phyloP scores from a whole-genome alignment of 139 green algal genomes.

The Edaphochlamys debaryana region DNA sequence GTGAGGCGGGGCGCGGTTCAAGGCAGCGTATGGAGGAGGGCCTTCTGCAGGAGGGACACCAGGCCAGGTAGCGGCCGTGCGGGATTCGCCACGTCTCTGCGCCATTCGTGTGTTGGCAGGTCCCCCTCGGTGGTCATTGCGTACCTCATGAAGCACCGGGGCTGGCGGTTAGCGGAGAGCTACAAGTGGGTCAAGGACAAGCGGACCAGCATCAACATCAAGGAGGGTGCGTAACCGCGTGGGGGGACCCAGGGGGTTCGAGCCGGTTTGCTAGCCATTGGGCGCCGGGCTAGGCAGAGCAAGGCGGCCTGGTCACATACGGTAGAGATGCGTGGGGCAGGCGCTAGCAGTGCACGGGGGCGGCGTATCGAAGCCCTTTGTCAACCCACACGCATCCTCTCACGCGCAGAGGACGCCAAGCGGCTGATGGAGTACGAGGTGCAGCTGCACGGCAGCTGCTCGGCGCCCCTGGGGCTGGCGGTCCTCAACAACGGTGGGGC shows the following conservation, averaged over 20 bases:
- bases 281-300: too few species aligned
- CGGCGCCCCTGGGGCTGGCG: conserved; percentile 54
- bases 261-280: background rate
- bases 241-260: background rate
- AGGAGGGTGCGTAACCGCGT: conserved; percentile 43
- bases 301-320: too few species aligned
- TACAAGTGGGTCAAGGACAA: conserved; percentile 88
- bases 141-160: conserved; percentile 86
- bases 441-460: conserved; percentile 62
- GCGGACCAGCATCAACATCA: conserved; percentile 62
- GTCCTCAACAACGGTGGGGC: conserved; percentile 39
- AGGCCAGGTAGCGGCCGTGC: too few species aligned
- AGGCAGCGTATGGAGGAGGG: too few species aligned
- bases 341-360: too few species aligned
- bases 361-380: too few species aligned
- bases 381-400: too few species aligned
- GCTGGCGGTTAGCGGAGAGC: conserved; percentile 80
- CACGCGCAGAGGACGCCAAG: conserved; percentile 64
- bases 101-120: too few species aligned
- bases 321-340: too few species aligned
- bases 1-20: too few species aligned
- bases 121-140: conserved; percentile 74
- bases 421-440: conserved; percentile 71
- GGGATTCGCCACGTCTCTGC: too few species aligned
- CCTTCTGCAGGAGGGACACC: too few species aligned